Percentiles rank a stretch among this genome's conserved stretches.
Conservation (phyloP, 1,284 basidiomycete species). For the Megacollybia platyphylla region DNA sequence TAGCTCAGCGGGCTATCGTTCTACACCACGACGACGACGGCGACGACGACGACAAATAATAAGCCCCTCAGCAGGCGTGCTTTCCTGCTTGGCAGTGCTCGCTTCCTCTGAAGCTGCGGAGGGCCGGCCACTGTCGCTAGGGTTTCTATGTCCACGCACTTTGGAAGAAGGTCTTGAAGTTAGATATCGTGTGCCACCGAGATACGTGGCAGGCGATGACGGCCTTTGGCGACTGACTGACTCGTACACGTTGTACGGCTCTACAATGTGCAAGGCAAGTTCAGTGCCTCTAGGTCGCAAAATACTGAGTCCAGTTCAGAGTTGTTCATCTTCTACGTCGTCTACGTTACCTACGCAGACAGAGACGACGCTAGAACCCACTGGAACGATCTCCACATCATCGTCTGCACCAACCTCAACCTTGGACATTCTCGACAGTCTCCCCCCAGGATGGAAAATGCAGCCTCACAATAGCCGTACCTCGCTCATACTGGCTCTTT, state of each 20-base stretch:
- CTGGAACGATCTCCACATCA: constrained; percentile 10
- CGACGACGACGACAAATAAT: no score
- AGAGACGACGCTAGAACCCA: constrained; percentile 12
- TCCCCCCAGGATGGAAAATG: constrained; percentile 48
- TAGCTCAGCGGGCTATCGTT: constrained; percentile 15
- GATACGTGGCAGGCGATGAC: constrained; percentile 41
- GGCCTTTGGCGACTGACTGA: constrained; percentile 46
- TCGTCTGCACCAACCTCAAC: constrained; percentile 9
- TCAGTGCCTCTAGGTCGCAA: constrained; percentile 2
- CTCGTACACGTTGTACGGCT: constrained; percentile 52
- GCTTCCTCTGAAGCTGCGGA: constrained; percentile 28
- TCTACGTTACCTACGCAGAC: constrained; percentile 17
- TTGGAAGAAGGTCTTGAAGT: constrained; percentile 4
- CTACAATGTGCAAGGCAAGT: constrained; percentile 34
- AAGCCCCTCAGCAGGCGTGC: no score
- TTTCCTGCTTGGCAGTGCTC: no score
- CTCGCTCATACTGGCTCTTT: constrained; percentile 43
- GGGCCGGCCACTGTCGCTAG: constrained; percentile 30
- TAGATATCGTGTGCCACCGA: constrained; percentile 32
- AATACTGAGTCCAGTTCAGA: no score
- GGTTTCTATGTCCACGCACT: constrained; percentile 49
- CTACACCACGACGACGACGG: no score
- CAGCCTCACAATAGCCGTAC: constrained; percentile 19
- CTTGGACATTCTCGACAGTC: constrained; percentile 21
- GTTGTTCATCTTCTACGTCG: constrained; percentile 11